Percentiles rank a stretch among this genome's conserved stretches.
Conservation (phyloP, 148 eudicot species). For the Selenicereus undatus region DNA sequence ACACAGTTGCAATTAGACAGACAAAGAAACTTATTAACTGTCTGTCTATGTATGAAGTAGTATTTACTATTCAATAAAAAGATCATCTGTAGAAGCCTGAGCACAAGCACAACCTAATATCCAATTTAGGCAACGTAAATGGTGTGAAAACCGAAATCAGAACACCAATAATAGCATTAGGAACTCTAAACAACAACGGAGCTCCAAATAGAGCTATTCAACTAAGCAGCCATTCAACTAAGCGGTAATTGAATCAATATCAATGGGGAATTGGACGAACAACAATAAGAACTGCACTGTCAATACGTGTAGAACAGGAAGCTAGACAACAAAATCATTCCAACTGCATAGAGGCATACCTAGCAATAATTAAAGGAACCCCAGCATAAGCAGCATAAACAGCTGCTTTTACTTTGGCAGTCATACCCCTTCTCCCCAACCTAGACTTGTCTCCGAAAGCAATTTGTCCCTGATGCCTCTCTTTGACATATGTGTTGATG, state of each 20-base stretch:
- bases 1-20: background rate
- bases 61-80: too few species aligned
- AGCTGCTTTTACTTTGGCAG: slow-evolving; percentile 98
- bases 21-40: background rate
- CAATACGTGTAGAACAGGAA: background rate
- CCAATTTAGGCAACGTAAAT: background rate
- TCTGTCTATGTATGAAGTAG: background rate
- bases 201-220: background rate
- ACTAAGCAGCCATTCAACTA: slow-evolving; percentile 3
- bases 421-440: slow-evolving; percentile 97
- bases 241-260: background rate
- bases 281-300: background rate
- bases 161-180: background rate
- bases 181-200: background rate
- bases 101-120: too few species aligned
- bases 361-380: slow-evolving; percentile 89
- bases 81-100: too few species aligned
- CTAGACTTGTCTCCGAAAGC: slow-evolving; percentile 97
- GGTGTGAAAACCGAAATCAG: background rate
- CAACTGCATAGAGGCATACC: slow-evolving; percentile 37
- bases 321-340: background rate
- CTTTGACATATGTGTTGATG: slow-evolving; percentile 74
- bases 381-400: slow-evolving; percentile 80
- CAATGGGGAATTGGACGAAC: background rate
- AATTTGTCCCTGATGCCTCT: slow-evolving; percentile 64